Conservation (phyloP, 352 stramenopile species). For the Achlya hypogyna region DNA sequence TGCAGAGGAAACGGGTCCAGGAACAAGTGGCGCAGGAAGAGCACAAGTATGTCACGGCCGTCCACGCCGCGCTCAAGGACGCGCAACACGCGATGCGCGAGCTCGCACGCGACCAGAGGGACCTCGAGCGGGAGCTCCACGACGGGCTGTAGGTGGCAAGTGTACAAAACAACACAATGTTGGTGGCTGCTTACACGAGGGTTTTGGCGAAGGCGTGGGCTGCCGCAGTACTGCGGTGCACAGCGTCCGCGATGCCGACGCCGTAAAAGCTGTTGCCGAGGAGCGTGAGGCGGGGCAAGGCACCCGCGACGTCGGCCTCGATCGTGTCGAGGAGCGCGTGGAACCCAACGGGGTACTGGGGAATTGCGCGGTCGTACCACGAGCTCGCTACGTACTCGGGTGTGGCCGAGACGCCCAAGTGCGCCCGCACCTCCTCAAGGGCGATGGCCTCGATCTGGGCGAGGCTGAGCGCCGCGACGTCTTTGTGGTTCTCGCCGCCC, state of each 20-base stretch:
- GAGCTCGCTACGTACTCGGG: constrained; percentile 53
- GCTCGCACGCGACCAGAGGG: not conserved
- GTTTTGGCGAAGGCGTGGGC: constrained; percentile 47
- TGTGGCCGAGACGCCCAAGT: constrained; percentile 49
- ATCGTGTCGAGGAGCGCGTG: constrained; percentile 46
- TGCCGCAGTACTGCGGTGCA: constrained; percentile 74
- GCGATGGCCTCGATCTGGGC: constrained; percentile 51
- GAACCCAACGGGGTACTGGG: constrained; percentile 82
- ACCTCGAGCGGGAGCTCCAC: not conserved
- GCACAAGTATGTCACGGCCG: constrained; percentile 55
- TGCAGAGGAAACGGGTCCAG: constrained; percentile 54
- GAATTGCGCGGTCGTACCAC: constrained; percentile 55
- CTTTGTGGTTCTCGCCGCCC: constrained; percentile 63
- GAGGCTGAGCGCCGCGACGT: constrained; percentile 35
- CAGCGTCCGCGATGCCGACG: constrained; percentile 73
- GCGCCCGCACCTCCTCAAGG: constrained; percentile 52
- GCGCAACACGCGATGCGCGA: not conserved
- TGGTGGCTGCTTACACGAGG: not conserved
- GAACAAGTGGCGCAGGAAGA: constrained; percentile 49
- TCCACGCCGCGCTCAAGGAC: constrained; percentile 46
- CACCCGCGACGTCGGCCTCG: constrained; percentile 41
- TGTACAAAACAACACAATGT: not conserved
- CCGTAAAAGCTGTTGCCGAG: constrained; percentile 84
- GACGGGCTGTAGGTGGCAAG: no score
- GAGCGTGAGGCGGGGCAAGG: constrained; percentile 32